Evolutionary conservation across 805 yeast species (phyloP), one percentile per base, ranked within the genome.

Genomic region (Suhomyces canberraensis): DNA sequence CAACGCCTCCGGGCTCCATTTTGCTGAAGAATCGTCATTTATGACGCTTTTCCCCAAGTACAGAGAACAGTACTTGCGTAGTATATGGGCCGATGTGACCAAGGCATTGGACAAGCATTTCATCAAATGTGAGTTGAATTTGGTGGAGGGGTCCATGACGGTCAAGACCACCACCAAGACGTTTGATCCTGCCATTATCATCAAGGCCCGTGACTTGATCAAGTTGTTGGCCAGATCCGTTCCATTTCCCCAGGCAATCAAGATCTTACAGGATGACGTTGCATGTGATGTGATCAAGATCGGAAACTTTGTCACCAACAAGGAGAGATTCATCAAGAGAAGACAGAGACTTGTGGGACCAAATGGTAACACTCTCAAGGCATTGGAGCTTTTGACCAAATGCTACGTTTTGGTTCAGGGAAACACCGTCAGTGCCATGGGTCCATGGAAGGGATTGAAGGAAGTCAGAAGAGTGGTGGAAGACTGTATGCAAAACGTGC

Each of bases 321-420:
- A 93, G 58, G 98, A 93, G 38, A 74, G 98, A 54, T 93, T 93
- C 53, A 83, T 87, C 36, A 93, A 93, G 64, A 81, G 98, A 66
- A 80, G 98, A 64, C 98, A 93, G 66, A 78, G 98, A 61, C 71
- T 93, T 42, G 89, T 93, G 36, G 98, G 98, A 2, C 98, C 98
- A 31, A 87, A 81, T 54, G 98, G 98, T 54, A 93, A 93, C 61
- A 93, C 98, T 0, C 72, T 93, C 47, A 93, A 91, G 57, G 98
- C 98, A 1, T 74, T 93, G 52, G 98, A 93, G 68, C 75, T 93
- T 37, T 73, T 93, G 43, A 93, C 98, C n/a, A 82, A 84, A 51
- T 93, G 98, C 66, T 93, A 91, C 59, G 85, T 93, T 48, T 73
- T 93, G 42, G 98, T 93, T 7, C 98, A 93, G 67, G 98, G 98